Percentiles rank a stretch among this genome's conserved stretches.
Conservation (phyloP, 2,329 filamentous ascomycete species). For the Verticillium albo-atrum region DNA sequence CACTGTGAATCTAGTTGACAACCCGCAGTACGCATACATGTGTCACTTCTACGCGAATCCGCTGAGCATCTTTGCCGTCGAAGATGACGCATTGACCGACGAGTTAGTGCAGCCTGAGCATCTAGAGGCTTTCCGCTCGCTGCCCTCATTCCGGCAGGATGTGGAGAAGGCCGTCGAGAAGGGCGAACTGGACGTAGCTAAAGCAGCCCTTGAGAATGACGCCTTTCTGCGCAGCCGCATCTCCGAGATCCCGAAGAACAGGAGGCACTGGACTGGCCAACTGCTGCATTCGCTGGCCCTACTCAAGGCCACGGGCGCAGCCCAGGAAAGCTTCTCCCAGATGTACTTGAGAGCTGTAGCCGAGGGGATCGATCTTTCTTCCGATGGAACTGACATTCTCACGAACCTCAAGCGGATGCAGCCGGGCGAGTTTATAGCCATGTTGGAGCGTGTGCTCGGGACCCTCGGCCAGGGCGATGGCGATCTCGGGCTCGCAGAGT, state of each 20-base stretch:
- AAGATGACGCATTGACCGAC: conserved; percentile 15
- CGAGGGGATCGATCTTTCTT: conserved; percentile 44
- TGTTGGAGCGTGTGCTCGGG: conserved; percentile 37
- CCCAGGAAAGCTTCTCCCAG: conserved; percentile 39
- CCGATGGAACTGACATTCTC: conserved; percentile 50
- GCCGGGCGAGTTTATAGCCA: conserved; percentile 40
- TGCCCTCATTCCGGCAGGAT: conserved; percentile 62
- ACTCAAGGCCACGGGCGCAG: conserved; percentile 30
- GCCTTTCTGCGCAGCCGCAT: conserved; percentile 44
- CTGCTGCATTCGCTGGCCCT: conserved; percentile 48
- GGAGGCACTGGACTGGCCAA: conserved; percentile 32
- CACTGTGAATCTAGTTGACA: conserved; percentile 7
- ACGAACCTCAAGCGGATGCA: conserved; percentile 56
- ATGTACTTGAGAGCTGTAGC: conserved; percentile 60
- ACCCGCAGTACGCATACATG: conserved; percentile 72
- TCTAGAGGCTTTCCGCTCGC: conserved; percentile 61
- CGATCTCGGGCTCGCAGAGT: conserved; percentile 30
- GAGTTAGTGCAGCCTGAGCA: conserved; percentile 53
- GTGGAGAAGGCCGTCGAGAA: conserved; percentile 44
- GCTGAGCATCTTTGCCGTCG: conserved; percentile 54
- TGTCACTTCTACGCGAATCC: conserved; percentile 80
- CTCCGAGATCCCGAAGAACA: conserved; percentile 20
- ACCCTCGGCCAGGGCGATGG: conserved; percentile 29
- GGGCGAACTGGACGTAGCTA: conserved; percentile 37
- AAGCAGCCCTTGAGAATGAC: conserved; percentile 57